Base-by-base conservation (phyloP, 768 basidiomycete species). In the Macrolepiota fuliginosa region DNA sequence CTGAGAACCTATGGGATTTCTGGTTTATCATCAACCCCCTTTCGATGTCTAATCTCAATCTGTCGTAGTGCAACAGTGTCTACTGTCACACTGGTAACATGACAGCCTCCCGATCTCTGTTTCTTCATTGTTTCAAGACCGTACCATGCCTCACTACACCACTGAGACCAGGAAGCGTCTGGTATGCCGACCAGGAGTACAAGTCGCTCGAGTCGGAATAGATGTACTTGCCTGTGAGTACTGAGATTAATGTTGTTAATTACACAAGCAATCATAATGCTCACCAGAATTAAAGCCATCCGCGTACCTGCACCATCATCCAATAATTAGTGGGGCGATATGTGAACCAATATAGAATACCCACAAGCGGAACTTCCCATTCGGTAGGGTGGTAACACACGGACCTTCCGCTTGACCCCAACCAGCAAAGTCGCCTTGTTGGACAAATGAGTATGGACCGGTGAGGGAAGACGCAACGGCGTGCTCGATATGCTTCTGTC, bases 361-460 rank as follows among this genome's bases (percentile, higher is more conserved):
- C 64, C 53, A 74, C 72, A 75, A 51, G 40, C 73, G 67, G 69
- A 72, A 74, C 22, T 68, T 68, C 11, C 73, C 72, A 55, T 73
- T 73, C 1, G 72, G 70, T 24, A 75, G 63, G 0, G 71, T 57
- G 13, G 73, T 74, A 22, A 75, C 58, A 53, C 71, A 73, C 17
- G 72, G 68, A 9, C 73, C 74, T 63, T 74, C 73, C 27, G 72
- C 73, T 36, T 72, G 70, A 6, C 73, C 73, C 73, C 74, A 76
- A 13, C 71, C 70, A 40, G 74, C 73, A 61, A 76, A 74, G 60
- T 76, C 65, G 3, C 73, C 74, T 1, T 68, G 73, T 56, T 74
- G 74, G 4, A 72, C 70, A 62, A 74, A 74, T 4, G 61, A 64
- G 63, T 76, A 76, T 1, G 74, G 74, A 2, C 73, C 74, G 19